These are phyloP conservation scores for Neltuma alba DNA, from an alignment of 306 rosid genomes.

Conservation along the genomic window DNA sequence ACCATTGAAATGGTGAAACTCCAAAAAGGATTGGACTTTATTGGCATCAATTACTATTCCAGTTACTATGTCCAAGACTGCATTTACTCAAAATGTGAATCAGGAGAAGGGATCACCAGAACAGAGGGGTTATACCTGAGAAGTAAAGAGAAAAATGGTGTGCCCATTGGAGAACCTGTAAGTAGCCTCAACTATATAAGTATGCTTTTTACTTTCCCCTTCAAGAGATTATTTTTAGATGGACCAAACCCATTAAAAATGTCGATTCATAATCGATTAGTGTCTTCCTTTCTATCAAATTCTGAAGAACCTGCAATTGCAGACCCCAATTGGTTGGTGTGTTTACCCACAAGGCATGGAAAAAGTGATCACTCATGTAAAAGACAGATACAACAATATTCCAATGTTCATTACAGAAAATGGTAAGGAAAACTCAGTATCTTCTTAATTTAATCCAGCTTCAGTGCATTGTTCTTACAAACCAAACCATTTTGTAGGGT, in stretches of 20 bases:
- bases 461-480: not conserved
- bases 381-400: slow-evolving; percentile 63
- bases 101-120: slow-evolving; percentile 55
- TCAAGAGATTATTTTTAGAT: not conserved
- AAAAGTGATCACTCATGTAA: slow-evolving; percentile 54
- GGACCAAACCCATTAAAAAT: not conserved
- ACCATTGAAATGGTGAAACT: slow-evolving; percentile 35
- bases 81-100: slow-evolving; percentile 57
- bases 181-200: not conserved
- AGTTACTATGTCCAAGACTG: slow-evolving; percentile 63
- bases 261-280: not conserved
- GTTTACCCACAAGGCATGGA: slow-evolving; percentile 78
- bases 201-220: not conserved
- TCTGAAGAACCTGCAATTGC: slow-evolving; percentile 18
- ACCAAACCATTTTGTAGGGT: not conserved
- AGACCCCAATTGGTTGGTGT: slow-evolving; percentile 58
- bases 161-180: slow-evolving; percentile 61
- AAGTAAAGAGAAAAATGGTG: slow-evolving; percentile 44
- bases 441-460: not conserved
- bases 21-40: slow-evolving; percentile 62
- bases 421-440: slow-evolving; percentile 48
- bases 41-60: slow-evolving; percentile 74
- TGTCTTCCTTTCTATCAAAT: not conserved
- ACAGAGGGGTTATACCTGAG: slow-evolving; percentile 57
- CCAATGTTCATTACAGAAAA: slow-evolving; percentile 79